These are phyloP conservation scores for Moesziomyces globuligerus DNA, from an alignment of 1,284 basidiomycete genomes.

Conservation along the genomic window DNA sequence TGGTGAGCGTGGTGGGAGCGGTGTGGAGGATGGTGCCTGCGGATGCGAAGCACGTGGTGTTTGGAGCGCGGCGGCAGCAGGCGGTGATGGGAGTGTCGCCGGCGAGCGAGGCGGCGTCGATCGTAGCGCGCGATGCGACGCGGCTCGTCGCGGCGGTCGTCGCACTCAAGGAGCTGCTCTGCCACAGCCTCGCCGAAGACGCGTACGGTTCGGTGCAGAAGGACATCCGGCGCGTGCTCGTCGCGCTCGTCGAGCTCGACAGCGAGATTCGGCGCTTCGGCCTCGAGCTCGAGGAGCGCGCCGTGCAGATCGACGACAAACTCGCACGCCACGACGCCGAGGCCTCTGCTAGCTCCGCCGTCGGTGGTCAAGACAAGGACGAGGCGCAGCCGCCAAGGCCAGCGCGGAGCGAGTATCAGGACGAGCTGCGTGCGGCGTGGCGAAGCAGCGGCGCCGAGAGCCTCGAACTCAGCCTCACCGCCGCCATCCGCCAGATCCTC, in stretches of 20 bases:
- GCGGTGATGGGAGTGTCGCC: conserved; percentile 25
- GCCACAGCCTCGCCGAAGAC: conserved; percentile 53
- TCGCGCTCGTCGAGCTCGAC: conserved; percentile 21
- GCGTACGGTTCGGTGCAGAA: conserved; percentile 51
- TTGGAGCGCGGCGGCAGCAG: conserved; percentile 34
- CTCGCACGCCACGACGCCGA: conserved; percentile 10
- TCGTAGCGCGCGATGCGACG: conserved; percentile 19
- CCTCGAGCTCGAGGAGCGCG: conserved; percentile 26
- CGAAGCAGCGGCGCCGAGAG: conserved; percentile 17
- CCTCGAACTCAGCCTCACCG: conserved; percentile 15
- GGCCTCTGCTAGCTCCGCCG: background rate
- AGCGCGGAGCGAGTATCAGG: conserved; percentile 4
- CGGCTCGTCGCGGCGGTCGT: conserved; percentile 20
- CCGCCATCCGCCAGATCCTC: conserved; percentile 20
- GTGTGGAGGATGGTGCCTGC: conserved; percentile 28
- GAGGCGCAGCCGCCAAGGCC: background rate
- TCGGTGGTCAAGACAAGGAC: background rate
- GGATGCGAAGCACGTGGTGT: conserved; percentile 55
- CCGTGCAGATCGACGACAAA: conserved; percentile 13
- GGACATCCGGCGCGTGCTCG: conserved; percentile 35
- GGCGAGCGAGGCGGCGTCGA: conserved; percentile 5
- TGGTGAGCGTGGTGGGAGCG: conserved; percentile 1
- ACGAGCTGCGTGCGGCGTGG: conserved; percentile 25
- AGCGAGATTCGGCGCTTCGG: conserved; percentile 22
- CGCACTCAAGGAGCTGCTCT: conserved; percentile 36